These are phyloP conservation scores for Ceratocystis cubensis DNA, from an alignment of 2,329 filamentous ascomycete species.

Conservation along the genomic window DNA sequence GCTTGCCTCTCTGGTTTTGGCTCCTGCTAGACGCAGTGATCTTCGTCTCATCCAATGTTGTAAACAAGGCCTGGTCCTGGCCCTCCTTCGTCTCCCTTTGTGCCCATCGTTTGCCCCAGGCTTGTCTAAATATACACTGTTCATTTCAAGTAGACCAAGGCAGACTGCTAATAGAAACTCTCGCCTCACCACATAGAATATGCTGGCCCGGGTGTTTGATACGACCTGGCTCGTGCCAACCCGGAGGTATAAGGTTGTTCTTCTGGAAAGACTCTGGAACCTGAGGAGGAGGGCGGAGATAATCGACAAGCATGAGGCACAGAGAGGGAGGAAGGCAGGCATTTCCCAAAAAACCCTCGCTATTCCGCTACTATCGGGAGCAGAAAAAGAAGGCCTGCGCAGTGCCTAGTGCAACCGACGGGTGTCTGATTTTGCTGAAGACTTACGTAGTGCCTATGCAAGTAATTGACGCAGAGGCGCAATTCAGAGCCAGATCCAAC, in stretches of 20 bases:
- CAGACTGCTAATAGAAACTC: too few species aligned
- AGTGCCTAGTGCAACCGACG: background rate
- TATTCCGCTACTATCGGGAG: too few species aligned
- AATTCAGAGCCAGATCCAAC: background rate
- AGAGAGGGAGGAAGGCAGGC: background rate
- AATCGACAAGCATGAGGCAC: background rate
- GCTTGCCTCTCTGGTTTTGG: background rate
- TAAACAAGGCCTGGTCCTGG: background rate
- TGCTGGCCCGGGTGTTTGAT: background rate
- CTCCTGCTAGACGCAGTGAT: background rate
- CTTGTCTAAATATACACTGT: slow-evolving; percentile 5
- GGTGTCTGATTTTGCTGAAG: background rate
- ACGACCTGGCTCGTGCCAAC: slow-evolving; percentile 6
- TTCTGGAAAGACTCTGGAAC: background rate
- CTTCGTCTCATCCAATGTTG: slow-evolving; percentile 4
- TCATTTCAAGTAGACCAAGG: background rate
- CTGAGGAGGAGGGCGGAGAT: background rate
- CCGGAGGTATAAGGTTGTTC: background rate
- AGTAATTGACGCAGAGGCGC: background rate
- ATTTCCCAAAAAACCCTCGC: too few species aligned
- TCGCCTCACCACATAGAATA: background rate
- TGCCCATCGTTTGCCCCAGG: background rate
- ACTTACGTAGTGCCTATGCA: background rate
- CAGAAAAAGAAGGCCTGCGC: too few species aligned
- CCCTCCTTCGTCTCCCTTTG: background rate